Percentiles rank a stretch among this genome's conserved stretches.
Evolutionary conservation across 345 rosid genomes (phyloP).

Genomic region (Acer negundo): DNA sequence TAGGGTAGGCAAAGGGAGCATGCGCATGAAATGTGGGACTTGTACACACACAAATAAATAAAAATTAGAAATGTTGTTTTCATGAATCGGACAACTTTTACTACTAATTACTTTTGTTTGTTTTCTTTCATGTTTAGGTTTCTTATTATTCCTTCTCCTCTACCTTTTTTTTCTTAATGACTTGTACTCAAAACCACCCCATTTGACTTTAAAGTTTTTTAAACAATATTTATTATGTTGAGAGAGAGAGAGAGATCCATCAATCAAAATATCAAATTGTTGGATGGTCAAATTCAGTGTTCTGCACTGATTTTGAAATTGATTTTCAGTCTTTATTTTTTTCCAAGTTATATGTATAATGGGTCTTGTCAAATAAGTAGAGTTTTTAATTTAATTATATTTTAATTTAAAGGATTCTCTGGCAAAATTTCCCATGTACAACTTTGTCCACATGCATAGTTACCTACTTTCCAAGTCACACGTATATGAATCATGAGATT

Average conservation of each 20-base stretch:
- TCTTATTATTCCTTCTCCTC: conserved; percentile 14
- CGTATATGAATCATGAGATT: neutral
- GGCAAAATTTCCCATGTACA: neutral
- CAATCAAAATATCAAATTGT: neutral
- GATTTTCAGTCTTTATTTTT: no score
- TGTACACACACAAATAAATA: neutral
- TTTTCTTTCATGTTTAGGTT: conserved; percentile 17
- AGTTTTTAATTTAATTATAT: neutral
- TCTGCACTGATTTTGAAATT: neutral
- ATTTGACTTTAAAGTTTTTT: conserved; percentile 24
- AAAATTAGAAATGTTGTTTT: conserved; percentile 2
- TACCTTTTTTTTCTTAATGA: neutral
- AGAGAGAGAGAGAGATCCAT: neutral
- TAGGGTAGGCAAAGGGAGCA: conserved; percentile 12
- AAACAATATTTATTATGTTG: neutral
- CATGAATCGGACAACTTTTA: conserved; percentile 9
- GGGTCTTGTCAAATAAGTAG: neutral
- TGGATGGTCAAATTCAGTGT: conserved; percentile 19
- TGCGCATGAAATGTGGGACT: conserved; percentile 35
- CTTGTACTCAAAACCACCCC: neutral
- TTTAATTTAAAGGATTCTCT: neutral
- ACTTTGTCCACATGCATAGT: neutral
- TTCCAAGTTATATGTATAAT: neutral
- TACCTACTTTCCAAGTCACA: neutral
- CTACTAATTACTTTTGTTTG: conserved; percentile 9